Percentiles rank a stretch among this genome's conserved stretches.
These are phyloP conservation scores for Micractinium sp. DNA, from an alignment of 139 green algal genomes.

Conservation along the genomic window DNA sequence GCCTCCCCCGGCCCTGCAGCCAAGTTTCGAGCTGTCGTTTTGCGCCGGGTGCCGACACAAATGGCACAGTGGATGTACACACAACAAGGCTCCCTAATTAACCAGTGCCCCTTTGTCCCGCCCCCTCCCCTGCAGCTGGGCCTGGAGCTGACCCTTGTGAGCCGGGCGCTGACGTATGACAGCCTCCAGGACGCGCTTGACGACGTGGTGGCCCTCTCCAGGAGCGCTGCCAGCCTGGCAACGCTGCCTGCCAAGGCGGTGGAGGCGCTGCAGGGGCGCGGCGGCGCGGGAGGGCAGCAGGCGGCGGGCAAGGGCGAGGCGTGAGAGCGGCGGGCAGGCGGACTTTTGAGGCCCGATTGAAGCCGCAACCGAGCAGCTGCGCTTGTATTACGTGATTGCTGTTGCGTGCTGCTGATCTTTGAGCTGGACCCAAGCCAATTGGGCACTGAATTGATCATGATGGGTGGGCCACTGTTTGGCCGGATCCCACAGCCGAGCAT, in stretches of 20 bases:
- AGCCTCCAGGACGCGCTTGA: slow-evolving; percentile 45
- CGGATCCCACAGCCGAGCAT: no score
- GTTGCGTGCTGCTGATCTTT: no score
- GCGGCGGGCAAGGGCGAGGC: slow-evolving; percentile 4
- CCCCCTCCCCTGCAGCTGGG: slow-evolving; percentile 32
- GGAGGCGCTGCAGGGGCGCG: slow-evolving; percentile 10
- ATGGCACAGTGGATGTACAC: no score
- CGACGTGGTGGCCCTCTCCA: slow-evolving; percentile 29
- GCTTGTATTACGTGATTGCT: no score
- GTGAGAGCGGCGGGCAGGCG: not conserved
- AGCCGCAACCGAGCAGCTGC: no score
- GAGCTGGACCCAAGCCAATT: no score
- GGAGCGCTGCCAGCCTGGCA: not conserved
- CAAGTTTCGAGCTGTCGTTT: no score
- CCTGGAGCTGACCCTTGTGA: slow-evolving; percentile 44
- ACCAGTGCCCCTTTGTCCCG: not conserved
- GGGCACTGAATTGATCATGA: no score
- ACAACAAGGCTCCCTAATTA: no score
- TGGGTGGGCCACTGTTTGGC: no score
- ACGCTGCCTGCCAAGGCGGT: slow-evolving; percentile 7
- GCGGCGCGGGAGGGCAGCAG: not conserved
- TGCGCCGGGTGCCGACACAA: no score
- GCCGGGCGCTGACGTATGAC: slow-evolving; percentile 35
- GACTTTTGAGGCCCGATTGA: not conserved
- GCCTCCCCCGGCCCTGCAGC: no score